phyloP scores from a whole-genome alignment of 108 stramenopile genomes.

The Cyclotella baltica region DNA sequence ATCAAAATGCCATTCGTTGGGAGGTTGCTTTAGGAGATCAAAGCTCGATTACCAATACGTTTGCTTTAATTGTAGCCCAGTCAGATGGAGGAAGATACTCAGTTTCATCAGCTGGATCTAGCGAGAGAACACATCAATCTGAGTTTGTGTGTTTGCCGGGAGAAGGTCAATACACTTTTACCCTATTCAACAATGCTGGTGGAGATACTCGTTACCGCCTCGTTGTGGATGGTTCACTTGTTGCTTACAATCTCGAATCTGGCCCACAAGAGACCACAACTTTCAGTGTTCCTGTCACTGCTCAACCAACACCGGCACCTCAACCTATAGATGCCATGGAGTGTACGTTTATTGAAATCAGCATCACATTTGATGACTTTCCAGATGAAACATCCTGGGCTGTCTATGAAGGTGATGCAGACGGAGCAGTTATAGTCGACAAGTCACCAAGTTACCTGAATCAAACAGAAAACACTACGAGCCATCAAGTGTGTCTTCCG shows the following conservation, averaged over 20 bases:
- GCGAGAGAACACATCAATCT: neutral
- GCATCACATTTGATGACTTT: constrained; percentile 22
- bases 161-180: constrained; percentile 26
- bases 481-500: constrained; percentile 17
- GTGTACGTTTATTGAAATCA: constrained; percentile 17
- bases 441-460: constrained; percentile 9
- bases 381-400: constrained; percentile 22
- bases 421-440: constrained; percentile 5
- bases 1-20: constrained; percentile 24
- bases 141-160: constrained; percentile 20
- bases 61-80: constrained; percentile 23
- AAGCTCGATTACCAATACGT: neutral
- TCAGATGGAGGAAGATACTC: constrained; percentile 3
- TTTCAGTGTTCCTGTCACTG: constrained; percentile 2
- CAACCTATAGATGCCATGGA: neutral
- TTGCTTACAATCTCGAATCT: constrained; percentile 8
- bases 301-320: constrained; percentile 11
- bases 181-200: constrained; percentile 19
- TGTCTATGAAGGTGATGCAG: constrained; percentile 6
- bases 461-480: neutral
- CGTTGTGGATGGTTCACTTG: neutral
- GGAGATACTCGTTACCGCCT: constrained; percentile 18
- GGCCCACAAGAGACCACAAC: constrained; percentile 10
- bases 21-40: constrained; percentile 7
- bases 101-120: neutral